These are phyloP conservation scores for Penicillium riverlandense DNA, from an alignment of 495 filamentous ascomycete species.

Conservation along the genomic window DNA sequence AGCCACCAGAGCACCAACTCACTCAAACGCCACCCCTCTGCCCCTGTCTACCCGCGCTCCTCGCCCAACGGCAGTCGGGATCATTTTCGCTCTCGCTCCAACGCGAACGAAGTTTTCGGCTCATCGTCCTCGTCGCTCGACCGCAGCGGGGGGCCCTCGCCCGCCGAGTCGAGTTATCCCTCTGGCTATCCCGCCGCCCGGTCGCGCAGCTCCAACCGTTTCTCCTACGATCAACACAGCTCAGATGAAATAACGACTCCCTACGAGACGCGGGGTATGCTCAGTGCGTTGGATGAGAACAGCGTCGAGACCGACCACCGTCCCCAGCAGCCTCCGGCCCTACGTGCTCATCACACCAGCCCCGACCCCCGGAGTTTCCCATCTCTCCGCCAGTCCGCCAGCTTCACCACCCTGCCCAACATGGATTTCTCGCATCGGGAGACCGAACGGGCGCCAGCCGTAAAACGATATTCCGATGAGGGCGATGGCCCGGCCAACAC, in stretches of 20 bases:
- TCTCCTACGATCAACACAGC: constrained; percentile 53
- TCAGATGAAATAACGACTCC: constrained; percentile 67
- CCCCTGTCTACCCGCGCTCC: constrained; percentile 48
- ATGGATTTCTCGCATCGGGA: constrained; percentile 46
- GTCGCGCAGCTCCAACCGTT: constrained; percentile 31
- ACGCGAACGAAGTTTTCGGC: constrained; percentile 33
- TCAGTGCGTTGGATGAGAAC: constrained; percentile 56
- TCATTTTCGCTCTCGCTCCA: constrained; percentile 42
- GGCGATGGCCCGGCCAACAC: constrained; percentile 46
- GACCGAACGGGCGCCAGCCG: constrained; percentile 38
- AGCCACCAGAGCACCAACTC: constrained; percentile 40
- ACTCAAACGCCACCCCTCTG: constrained; percentile 64
- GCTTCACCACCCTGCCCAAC: constrained; percentile 60
- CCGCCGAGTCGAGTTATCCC: constrained; percentile 35
- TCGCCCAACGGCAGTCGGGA: constrained; percentile 36
- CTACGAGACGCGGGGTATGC: constrained; percentile 61
- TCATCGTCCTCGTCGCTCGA: constrained; percentile 48
- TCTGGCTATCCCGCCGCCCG: constrained; percentile 25
- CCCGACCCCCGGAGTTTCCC: constrained; percentile 51
- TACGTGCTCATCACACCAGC: constrained; percentile 49
- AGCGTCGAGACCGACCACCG: constrained; percentile 41
- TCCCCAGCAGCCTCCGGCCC: constrained; percentile 38
- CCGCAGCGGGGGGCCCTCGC: constrained; percentile 41
- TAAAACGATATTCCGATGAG: constrained; percentile 86
- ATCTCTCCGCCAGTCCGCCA: constrained; percentile 67